Conservation (phyloP, 2,329 filamentous ascomycete species). For the Didymella glomerata region DNA sequence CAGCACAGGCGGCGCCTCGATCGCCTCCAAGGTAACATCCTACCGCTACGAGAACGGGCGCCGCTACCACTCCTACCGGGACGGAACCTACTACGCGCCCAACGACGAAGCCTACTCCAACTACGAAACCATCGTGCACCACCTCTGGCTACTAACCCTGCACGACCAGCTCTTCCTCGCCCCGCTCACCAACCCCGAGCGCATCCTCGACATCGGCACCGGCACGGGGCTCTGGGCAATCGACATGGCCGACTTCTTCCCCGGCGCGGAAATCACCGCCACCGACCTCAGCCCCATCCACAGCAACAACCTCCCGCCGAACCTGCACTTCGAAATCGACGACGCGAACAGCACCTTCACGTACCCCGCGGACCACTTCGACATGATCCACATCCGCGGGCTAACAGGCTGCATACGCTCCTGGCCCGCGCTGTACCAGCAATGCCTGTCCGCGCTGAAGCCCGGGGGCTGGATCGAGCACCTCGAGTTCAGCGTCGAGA, state of each 20-base stretch:
- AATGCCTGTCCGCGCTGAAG: conserved; percentile 49
- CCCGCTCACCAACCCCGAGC: conserved; percentile 38
- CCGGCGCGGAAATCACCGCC: conserved; percentile 45
- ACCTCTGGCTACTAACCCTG: conserved; percentile 48
- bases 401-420: conserved; percentile 53
- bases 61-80: conserved; percentile 47
- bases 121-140: conserved; percentile 45
- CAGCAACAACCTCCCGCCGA: conserved; percentile 48
- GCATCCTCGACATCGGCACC: conserved; percentile 48
- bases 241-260: conserved; percentile 51
- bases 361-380: conserved; percentile 50
- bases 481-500: conserved; percentile 48
- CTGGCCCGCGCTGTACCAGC: conserved; percentile 52
- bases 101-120: conserved; percentile 44
- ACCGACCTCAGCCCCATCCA: conserved; percentile 51
- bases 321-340: conserved; percentile 57
- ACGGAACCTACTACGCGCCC: conserved; percentile 47
- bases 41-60: conserved; percentile 52
- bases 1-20: conserved; percentile 46
- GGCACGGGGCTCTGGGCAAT: conserved; percentile 50
- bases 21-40: conserved; percentile 51
- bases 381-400: conserved; percentile 52
- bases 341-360: conserved; percentile 54
- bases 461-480: conserved; percentile 57
- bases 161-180: conserved; percentile 48